Percentiles rank a stretch among this genome's conserved stretches.
These are phyloP conservation scores for Trichocladium uniseriatum DNA, from an alignment of 495 filamentous ascomycete genomes.

Conservation along the genomic window DNA sequence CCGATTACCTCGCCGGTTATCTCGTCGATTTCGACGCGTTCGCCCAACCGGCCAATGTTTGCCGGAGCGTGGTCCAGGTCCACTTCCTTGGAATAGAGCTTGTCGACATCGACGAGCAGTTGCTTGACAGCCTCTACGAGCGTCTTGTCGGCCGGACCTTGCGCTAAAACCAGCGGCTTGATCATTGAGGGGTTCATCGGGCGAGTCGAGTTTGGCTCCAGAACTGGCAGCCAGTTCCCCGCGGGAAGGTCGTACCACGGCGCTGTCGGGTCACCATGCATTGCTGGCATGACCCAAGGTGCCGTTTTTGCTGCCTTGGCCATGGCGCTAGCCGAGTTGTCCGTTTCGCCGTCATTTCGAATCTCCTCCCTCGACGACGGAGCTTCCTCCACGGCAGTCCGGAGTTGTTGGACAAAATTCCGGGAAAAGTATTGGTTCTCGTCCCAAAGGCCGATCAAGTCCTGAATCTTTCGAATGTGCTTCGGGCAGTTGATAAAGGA, in stretches of 20 bases:
- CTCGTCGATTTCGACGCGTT: conserved; percentile 51
- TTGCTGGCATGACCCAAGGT: conserved; percentile 62
- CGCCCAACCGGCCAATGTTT: conserved; percentile 68
- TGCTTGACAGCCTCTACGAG: conserved; percentile 56
- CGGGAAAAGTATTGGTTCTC: conserved; percentile 57
- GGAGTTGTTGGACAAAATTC: conserved; percentile 51
- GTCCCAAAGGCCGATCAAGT: conserved; percentile 66
- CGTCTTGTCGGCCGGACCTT: conserved; percentile 62
- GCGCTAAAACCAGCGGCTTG: conserved; percentile 61
- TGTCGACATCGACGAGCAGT: conserved; percentile 59
- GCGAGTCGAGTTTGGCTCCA: conserved; percentile 63
- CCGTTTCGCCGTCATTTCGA: background rate
- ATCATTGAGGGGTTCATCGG: conserved; percentile 64
- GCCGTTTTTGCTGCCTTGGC: conserved; percentile 39
- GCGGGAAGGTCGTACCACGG: conserved; percentile 83
- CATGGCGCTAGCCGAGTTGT: conserved; percentile 7
- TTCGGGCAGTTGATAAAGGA: conserved; percentile 55
- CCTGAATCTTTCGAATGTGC: conserved; percentile 54
- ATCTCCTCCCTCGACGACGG: conserved; percentile 8
- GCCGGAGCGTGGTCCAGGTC: conserved; percentile 23
- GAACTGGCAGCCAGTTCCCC: conserved; percentile 68
- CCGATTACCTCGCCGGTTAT: conserved; percentile 49
- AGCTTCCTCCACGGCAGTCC: conserved; percentile 45
- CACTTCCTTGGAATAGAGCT: conserved; percentile 44
- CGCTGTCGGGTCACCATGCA: conserved; percentile 65